Evolutionary conservation across 371 early-diverging fungal species (phyloP).

Genomic region (Actinomortierella ambigua): DNA sequence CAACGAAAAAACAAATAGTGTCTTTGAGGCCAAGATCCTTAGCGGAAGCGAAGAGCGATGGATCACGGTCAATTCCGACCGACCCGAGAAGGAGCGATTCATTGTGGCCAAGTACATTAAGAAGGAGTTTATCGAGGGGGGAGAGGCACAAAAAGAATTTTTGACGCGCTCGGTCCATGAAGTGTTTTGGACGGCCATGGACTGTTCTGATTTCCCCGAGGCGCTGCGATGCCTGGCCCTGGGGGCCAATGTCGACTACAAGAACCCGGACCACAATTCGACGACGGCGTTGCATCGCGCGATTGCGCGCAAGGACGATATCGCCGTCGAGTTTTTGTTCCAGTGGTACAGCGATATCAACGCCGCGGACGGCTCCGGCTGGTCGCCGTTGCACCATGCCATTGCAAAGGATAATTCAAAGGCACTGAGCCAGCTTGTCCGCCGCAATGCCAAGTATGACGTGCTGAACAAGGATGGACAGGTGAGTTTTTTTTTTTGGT

Average conservation of each 20-base stretch:
- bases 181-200: constrained; percentile 63
- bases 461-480: constrained; percentile 59
- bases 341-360: constrained; percentile 74
- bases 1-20: constrained; percentile 73
- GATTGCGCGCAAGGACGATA: constrained; percentile 58
- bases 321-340: constrained; percentile 70
- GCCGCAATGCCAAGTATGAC: constrained; percentile 72
- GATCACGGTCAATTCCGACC: constrained; percentile 36
- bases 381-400: constrained; percentile 82
- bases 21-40: constrained; percentile 68
- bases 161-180: constrained; percentile 44
- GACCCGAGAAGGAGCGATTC: constrained; percentile 68
- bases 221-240: constrained; percentile 67
- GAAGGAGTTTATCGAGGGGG: constrained; percentile 57
- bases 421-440: constrained; percentile 67
- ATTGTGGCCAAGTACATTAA: constrained; percentile 80
- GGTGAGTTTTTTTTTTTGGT: constrained; percentile 23
- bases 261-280: constrained; percentile 55
- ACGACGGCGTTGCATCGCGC: constrained; percentile 71
- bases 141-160: constrained; percentile 37
- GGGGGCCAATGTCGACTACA: constrained; percentile 79
- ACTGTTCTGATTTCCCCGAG: constrained; percentile 57
- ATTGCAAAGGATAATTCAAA: constrained; percentile 68
- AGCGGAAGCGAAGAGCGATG: constrained; percentile 46
- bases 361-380: constrained; percentile 63